phyloP scores from a whole-genome alignment of 2,329 filamentous ascomycete genomes.

The Zasmidium angulare region DNA sequence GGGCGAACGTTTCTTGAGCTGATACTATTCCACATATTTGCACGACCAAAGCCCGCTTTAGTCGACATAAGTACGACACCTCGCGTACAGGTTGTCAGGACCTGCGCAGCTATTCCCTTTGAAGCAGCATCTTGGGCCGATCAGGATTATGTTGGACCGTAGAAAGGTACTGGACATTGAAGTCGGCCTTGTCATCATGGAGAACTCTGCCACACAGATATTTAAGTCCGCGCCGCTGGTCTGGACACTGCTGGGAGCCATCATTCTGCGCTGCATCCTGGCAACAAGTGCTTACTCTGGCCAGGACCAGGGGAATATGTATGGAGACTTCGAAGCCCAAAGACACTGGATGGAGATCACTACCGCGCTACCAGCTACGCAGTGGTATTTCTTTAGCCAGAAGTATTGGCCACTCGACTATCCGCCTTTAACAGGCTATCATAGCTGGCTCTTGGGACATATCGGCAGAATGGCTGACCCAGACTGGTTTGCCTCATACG shows the following conservation, averaged over 20 bases:
- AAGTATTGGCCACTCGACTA: conserved; percentile 99
- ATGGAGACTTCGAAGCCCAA: conserved; percentile 96
- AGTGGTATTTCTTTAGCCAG: conserved; percentile 97
- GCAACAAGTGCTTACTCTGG: conserved; percentile 95
- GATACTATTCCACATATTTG: too few relatives aligned
- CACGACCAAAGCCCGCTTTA: too few relatives aligned
- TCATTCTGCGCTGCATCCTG: conserved; percentile 88
- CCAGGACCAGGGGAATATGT: conserved; percentile 79
- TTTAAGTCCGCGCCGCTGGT: too few relatives aligned
- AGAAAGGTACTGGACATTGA: too few relatives aligned
- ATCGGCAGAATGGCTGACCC: conserved; percentile 77
- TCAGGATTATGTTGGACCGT: too few relatives aligned
- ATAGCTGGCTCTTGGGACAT: conserved; percentile 91
- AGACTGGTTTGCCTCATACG: conserved; percentile 81
- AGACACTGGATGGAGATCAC: conserved; percentile 99
- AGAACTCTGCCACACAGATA: too few relatives aligned
- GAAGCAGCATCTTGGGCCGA: too few relatives aligned
- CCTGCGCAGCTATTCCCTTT: too few relatives aligned
- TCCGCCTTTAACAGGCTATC: conserved; percentile 94
- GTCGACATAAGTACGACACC: too few relatives aligned
- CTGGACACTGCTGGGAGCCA: conserved; percentile 70
- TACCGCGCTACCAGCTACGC: conserved; percentile 79
- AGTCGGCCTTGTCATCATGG: too few relatives aligned
- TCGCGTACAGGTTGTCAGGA: too few relatives aligned
- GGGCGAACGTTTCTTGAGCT: too few relatives aligned